Base-by-base conservation (phyloP, 2,329 filamentous ascomycete species). In the Colletotrichum paranaense region DNA sequence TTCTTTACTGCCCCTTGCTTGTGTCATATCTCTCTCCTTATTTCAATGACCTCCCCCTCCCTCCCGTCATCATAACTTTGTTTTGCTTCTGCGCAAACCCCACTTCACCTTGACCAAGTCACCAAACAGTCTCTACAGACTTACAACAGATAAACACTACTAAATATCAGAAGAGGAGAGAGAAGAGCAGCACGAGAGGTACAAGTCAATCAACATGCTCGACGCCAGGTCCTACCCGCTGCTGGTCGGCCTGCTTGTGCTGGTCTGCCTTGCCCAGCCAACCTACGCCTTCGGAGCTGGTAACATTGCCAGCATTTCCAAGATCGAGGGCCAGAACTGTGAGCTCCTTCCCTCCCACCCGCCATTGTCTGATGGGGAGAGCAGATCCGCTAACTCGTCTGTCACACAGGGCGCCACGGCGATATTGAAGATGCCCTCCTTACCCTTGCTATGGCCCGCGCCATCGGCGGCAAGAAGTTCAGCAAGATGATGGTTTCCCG, bases 381-480 rank as follows among this genome's bases (percentile, higher is more conserved):
- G 59, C 14, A 35, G 19, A n/a, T 68, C 16, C 19, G 53, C 77
- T 79, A 65, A 79, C 74, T n/a, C 16, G 57, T 26, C n/a, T 22
- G 32, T 67, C 42, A 24, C 38, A 66, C 76, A 92, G 90, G 93
- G 93, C 92, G 93, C 76, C 93, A 96, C 88, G 94, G 94, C 79
- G 95, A 98, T 83, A 97, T 98, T 79, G 95, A 98, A 86, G 95
- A 98, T 86, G 92, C 93, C 42, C 91, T 98, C 68, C 90, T 97
- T 72, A 92, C 90, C 73, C 87, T 98, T 32, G 84, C 92, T 59
- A 87, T 88, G 84, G 87, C 87, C 64, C 84, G 82, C 59, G 86
- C 85, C 77, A 82, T 87, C 74, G 86, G 86, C 76, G 86, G 86
- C 77, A 95, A 95, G 86, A 97, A 95, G 80, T 98, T 97, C 84